Base-by-base conservation (phyloP, 2,329 filamentous ascomycete genomes). In the Aaosphaeria pasadenensis region DNA sequence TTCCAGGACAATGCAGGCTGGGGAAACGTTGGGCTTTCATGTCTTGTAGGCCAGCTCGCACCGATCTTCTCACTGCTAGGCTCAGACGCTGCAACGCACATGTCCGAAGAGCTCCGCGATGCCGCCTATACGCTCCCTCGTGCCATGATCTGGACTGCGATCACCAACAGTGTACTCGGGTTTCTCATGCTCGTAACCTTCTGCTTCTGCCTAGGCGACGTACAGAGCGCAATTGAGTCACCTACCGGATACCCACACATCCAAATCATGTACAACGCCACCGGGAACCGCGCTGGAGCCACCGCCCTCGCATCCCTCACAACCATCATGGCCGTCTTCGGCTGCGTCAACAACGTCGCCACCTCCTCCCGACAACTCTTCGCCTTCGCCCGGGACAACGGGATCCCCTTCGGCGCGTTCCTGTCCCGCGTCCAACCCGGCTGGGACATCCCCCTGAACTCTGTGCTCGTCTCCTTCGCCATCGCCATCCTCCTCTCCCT, bases 401-500 rank as follows among this genome's bases (percentile, higher is more conserved):
- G 42, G 2, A 13, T 48, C 6, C 46, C 46, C 5, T 42, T 42
- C 30, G 47, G 44, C 7, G 11, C 17, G n/a, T 28, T 50, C 5
- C 45, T 62, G 11, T 41, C 30, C 11, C 48, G 50, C 13, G 56
- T 62, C 2, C 43, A 56, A 6, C 45, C 49, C 11, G 43, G 33
- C 9, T 51, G 53, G 44, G 56, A 59, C 17, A 54, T 63, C 5
- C 74, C 74, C 4, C 57, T 76, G 33, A 76, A 76, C 54, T 64
- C 73, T 4, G 65, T 77, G 47, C 60, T 71, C 44, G 63, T 76
- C n/a, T 70, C 73, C 5, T 60, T 73, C 11, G 56, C 65, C 11
- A 59, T 73, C 29, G 66, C 67, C 28, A 50, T 66, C 11, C 59
- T 76, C 7, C 65, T 79, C 13, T 71, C 71, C 74, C 31, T 75